These are phyloP conservation scores for Turnera subulata DNA, from an alignment of 345 rosid genomes.

Conservation along the genomic window DNA sequence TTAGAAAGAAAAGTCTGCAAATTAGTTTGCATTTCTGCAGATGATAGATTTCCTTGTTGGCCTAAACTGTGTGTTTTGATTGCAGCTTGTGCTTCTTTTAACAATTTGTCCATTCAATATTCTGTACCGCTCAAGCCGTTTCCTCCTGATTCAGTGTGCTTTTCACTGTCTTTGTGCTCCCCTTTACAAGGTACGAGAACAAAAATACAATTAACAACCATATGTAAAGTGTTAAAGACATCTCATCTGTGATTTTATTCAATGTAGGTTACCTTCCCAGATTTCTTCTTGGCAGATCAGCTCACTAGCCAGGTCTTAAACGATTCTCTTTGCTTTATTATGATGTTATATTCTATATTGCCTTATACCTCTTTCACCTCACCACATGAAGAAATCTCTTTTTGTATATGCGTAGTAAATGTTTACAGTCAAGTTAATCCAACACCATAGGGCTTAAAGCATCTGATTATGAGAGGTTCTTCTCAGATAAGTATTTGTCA, in stretches of 20 bases:
- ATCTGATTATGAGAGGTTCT: no score
- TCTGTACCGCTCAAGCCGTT: slow-evolving; percentile 58
- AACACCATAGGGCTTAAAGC: no score
- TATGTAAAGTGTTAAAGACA: not conserved
- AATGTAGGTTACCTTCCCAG: slow-evolving; percentile 67
- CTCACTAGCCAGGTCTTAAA: slow-evolving; percentile 67
- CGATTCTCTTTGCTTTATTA: not conserved
- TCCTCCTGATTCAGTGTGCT: slow-evolving; percentile 41
- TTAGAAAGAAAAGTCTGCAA: not conserved
- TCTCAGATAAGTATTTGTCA: no score
- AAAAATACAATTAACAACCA: not conserved
- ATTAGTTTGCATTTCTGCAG: not conserved
- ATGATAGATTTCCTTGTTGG: not conserved
- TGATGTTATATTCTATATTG: not conserved
- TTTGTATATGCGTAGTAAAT: no score
- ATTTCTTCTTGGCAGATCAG: slow-evolving; percentile 88
- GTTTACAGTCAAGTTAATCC: no score
- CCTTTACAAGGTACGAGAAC: slow-evolving; percentile 55
- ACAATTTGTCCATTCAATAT: slow-evolving; percentile 63
- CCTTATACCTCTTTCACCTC: not conserved
- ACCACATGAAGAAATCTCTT: no score
- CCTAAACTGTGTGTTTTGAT: not conserved
- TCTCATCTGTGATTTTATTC: not conserved
- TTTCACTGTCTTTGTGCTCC: slow-evolving; percentile 59
- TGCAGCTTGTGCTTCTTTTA: slow-evolving; percentile 41